Evolutionary conservation across 2,329 filamentous ascomycete genomes (phyloP).

Genomic region (Diaporthe citrichinensis): DNA sequence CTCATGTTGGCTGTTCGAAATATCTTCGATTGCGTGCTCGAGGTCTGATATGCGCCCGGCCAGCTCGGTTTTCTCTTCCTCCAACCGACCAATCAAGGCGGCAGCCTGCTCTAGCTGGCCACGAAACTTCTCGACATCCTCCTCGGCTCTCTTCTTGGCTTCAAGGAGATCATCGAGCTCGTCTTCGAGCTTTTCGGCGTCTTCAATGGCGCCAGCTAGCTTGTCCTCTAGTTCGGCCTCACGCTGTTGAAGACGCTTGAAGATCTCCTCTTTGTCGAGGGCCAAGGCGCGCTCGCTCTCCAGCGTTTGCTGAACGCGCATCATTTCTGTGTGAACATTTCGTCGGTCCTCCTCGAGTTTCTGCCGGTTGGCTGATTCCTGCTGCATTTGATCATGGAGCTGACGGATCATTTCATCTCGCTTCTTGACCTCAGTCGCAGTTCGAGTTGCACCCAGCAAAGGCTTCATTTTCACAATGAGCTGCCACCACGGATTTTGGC

Average conservation of each 20-base stretch:
- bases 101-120: constrained; percentile 93
- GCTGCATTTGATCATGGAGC: constrained; percentile 85
- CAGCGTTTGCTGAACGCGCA: constrained; percentile 91
- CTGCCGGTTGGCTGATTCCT: constrained; percentile 81
- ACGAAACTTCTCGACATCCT: constrained; percentile 84
- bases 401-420: constrained; percentile 93
- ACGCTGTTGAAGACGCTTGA: constrained; percentile 93
- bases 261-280: constrained; percentile 98
- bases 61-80: constrained; percentile 86
- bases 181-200: constrained; percentile 94
- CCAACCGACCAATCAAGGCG: constrained; percentile 85
- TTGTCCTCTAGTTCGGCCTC: constrained; percentile 95
- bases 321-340: constrained; percentile 87
- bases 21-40: constrained; percentile 78
- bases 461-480: constrained; percentile 96
- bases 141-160: constrained; percentile 89
- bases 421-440: constrained; percentile 93
- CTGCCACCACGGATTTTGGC: constrained; percentile 97
- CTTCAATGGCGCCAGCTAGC: constrained; percentile 89
- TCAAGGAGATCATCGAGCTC: constrained; percentile 91
- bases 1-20: constrained; percentile 79
- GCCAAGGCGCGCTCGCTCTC: constrained; percentile 97
- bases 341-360: constrained; percentile 92
- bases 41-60: constrained; percentile 77
- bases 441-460: constrained; percentile 90